Percentiles rank a stretch among this genome's conserved stretches.
Conservation (phyloP, 139 green algal genomes). For the Chlorella ohadii region DNA sequence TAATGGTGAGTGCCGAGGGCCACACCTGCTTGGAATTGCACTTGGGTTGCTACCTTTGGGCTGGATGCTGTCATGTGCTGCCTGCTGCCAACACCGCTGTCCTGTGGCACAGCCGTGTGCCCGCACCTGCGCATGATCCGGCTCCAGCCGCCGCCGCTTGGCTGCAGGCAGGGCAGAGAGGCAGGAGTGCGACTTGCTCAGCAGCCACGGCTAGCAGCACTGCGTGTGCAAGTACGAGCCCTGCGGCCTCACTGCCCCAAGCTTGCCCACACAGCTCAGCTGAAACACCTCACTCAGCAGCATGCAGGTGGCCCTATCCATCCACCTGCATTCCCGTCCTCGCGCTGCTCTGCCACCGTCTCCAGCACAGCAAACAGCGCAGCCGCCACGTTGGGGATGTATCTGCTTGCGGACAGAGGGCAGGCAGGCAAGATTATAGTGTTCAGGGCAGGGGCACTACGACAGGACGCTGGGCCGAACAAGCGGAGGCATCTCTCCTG, state of each 20-base stretch:
- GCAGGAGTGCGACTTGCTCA: not conserved
- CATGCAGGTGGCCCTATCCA: not conserved
- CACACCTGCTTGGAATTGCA: too few species aligned
- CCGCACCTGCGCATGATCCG: conserved; percentile 50
- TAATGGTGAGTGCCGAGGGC: too few species aligned
- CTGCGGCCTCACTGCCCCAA: too few species aligned
- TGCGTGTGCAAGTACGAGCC: not conserved
- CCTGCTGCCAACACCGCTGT: too few species aligned
- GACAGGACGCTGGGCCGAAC: too few species aligned
- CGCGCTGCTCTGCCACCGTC: conserved; percentile 43
- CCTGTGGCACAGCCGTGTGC: not conserved
- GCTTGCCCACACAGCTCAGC: too few species aligned
- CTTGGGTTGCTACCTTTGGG: too few species aligned
- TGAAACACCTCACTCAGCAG: not conserved
- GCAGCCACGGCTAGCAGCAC: not conserved
- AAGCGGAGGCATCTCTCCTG: too few species aligned
- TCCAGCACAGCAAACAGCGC: conserved; percentile 65
- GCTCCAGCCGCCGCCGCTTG: conserved; percentile 43
- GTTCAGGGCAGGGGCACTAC: too few species aligned
- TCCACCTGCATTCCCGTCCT: not conserved
- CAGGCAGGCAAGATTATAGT: too few species aligned
- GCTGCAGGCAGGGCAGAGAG: not conserved
- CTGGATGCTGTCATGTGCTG: too few species aligned
- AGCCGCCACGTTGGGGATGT: conserved; percentile 88
- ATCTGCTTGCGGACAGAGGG: conserved; percentile 27